Evolutionary conservation across 2,329 filamentous ascomycete species (phyloP), one percentile per base, ranked within the genome.

Genomic region (Talaromyces islandicus): DNA sequence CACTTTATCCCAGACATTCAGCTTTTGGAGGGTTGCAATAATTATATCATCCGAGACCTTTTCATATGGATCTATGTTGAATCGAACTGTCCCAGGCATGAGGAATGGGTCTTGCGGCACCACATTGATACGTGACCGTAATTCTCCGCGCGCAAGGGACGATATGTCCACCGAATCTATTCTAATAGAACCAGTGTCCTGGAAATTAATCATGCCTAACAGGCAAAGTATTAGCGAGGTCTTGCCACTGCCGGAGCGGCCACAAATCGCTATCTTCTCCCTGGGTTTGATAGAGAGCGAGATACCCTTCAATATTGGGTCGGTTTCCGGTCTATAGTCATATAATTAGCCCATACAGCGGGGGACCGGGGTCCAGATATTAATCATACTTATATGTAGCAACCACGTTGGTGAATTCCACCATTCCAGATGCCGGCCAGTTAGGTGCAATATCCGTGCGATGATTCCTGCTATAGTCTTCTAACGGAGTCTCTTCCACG

Each of bases 401-500:
- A 3, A 43, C 38, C 38, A 43, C 38, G 19, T 43, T 43, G 3
- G 2, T 43, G 9, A 4, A 43, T 9, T n/a, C 38, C 3, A 43
- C 9, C 9, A 21, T 43, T 14, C 38, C 38, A 43, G 38, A 3
- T 2, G 38, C 9, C 9, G 38, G 38, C 38, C 38, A 43, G 38
- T 43, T 43, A 43, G 38, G 19, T 43, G 38, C 2, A 9, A 43
- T 9, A 4, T 4, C 7, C 38, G 9, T 43, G 3, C 19, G 38
- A 43, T 2, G 19, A 43, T 43, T 9, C 3, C 12, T 43, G 17
- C 7, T n/a, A 29, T 53, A 7, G 2, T 53, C n/a, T 17, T 53
- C 50, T 6, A 53, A 3, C 11, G 56, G 32, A 2, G 77, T 76
- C 30, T 72, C 73, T 7, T 74, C 71, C 0, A 74, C 76, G 62